phyloP scores from a whole-genome alignment of 768 basidiomycete species.

The Imleria badia region DNA sequence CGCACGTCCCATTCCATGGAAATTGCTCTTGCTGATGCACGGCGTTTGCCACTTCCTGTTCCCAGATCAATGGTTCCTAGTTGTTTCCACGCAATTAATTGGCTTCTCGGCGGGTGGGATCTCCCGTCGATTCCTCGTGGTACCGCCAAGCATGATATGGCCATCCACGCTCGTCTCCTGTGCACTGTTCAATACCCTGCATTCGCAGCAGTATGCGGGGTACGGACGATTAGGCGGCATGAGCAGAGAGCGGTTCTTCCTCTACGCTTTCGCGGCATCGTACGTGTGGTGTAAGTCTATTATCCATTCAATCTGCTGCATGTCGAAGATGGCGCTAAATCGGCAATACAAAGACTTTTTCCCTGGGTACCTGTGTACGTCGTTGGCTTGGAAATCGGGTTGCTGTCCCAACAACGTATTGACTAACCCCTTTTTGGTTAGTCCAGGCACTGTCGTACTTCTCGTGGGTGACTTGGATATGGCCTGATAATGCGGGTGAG shows the following conservation, averaged over 20 bases:
- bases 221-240: conserved; percentile 61
- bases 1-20: conserved; percentile 14
- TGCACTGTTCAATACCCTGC: conserved; percentile 75
- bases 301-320: background rate
- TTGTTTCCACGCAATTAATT: conserved; percentile 74
- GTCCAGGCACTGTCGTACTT: conserved; percentile 55
- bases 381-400: background rate
- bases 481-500: conserved; percentile 47
- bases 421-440: conserved; percentile 22
- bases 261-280: conserved; percentile 57
- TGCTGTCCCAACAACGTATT: background rate
- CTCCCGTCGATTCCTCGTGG: conserved; percentile 71
- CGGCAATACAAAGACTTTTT: conserved; percentile 36
- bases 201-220: conserved; percentile 66
- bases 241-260: conserved; percentile 76
- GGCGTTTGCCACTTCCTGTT: background rate
- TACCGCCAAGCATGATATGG: conserved; percentile 65
- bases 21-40: background rate
- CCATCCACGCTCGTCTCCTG: conserved; percentile 73
- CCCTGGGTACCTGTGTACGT: conserved; percentile 45
- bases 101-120: conserved; percentile 84
- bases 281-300: conserved; percentile 55
- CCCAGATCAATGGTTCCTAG: conserved; percentile 75
- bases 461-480: conserved; percentile 59
- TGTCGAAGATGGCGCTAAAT: conserved; percentile 6